Evolutionary conservation across 2,329 filamentous ascomycete genomes (phyloP).

Genomic region (Pseudonectria buxi): DNA sequence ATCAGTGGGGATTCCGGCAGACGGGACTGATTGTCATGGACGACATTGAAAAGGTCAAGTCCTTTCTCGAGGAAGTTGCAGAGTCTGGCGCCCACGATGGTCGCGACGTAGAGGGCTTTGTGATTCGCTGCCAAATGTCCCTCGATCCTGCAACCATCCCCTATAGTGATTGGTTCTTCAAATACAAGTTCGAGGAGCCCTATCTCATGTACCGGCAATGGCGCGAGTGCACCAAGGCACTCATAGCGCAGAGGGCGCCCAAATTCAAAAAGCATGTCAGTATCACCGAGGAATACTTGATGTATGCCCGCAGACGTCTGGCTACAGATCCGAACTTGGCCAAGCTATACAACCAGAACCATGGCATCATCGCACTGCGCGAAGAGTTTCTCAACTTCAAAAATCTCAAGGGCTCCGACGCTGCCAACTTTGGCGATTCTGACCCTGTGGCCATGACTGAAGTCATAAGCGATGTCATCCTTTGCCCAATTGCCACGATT

Average conservation of each 20-base stretch:
- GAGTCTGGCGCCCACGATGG: conserved; percentile 86
- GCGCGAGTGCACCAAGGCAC: conserved; percentile 89
- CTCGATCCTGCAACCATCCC: conserved; percentile 41
- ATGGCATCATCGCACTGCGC: conserved; percentile 87
- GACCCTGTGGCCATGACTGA: conserved; percentile 40
- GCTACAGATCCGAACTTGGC: conserved; percentile 59
- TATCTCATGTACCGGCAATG: conserved; percentile 99
- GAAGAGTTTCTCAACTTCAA: conserved; percentile 81
- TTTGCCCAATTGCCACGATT: conserved; percentile 89
- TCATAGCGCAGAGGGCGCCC: conserved; percentile 70
- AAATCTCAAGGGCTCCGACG: conserved; percentile 81
- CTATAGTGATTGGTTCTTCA: conserved; percentile 98
- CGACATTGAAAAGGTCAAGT: conserved; percentile 64
- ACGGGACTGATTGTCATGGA: conserved; percentile 73
- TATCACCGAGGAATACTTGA: conserved; percentile 86
- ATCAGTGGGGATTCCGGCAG: conserved; percentile 90
- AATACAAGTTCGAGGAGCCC: conserved; percentile 98
- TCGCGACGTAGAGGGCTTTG: conserved; percentile 93
- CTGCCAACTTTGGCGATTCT: conserved; percentile 65
- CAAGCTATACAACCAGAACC: conserved; percentile 73
- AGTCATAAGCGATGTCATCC: conserved; percentile 61
- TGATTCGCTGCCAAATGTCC: conserved; percentile 77
- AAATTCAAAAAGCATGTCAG: conserved; percentile 78
- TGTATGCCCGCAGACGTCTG: conserved; percentile 71
- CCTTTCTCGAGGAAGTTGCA: conserved; percentile 76